phyloP scores from a whole-genome alignment of 306 rosid genomes.

The Cucumis cinereus region DNA sequence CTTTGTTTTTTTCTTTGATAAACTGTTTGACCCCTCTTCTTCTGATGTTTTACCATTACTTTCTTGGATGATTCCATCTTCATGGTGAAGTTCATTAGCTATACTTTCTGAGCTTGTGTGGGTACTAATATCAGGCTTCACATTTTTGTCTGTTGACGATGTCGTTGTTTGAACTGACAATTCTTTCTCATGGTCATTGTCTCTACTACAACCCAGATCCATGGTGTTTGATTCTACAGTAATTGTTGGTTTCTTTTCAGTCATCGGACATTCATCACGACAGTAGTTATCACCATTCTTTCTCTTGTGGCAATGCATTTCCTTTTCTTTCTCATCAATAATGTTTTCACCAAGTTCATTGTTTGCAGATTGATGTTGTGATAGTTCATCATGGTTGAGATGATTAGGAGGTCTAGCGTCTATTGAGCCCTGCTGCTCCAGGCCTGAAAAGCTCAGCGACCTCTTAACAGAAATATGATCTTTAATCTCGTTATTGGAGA shows the following conservation, averaged over 20 bases:
- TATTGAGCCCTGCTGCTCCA: conserved; percentile 7
- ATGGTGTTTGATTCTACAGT: not conserved
- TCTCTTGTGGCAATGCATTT: not conserved
- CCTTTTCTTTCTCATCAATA: not conserved
- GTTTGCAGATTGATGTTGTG: not conserved
- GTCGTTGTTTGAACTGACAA: not conserved
- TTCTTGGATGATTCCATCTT: not conserved
- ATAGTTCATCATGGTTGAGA: not conserved
- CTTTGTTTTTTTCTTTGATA: not conserved
- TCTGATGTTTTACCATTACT: not conserved
- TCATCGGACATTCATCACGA: not conserved
- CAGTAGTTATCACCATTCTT: not conserved
- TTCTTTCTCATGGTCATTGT: not conserved
- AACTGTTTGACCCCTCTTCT: not conserved
- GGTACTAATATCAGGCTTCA: not conserved
- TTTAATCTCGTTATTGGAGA: not conserved
- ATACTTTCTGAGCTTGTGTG: not conserved
- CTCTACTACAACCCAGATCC: not conserved
- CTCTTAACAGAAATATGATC: conserved; percentile 33
- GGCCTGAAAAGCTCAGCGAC: conserved; percentile 29
- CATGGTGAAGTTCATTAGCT: not conserved
- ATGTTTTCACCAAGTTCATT: not conserved
- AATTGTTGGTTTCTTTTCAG: not conserved
- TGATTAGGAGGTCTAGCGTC: not conserved
- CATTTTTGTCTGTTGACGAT: not conserved